A percentile compares a stretch with the other conserved stretches of the same genome.
phyloP scores from a whole-genome alignment of 176 grass and related monocot genomes.

The Thinopyrum elongatum region DNA sequence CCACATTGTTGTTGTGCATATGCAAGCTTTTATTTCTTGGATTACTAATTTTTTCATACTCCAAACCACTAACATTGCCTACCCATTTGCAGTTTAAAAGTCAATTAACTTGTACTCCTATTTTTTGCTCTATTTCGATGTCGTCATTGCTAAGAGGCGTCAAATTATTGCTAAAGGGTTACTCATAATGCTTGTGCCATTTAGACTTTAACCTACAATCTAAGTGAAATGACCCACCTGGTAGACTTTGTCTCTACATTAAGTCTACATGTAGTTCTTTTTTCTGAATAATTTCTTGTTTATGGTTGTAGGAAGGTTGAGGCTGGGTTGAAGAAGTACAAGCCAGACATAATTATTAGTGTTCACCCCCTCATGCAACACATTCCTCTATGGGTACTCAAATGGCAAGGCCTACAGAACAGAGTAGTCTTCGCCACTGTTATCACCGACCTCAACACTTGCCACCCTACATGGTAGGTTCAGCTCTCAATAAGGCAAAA shows the following conservation, averaged over 20 bases:
- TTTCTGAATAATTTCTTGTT: conserved; percentile 38
- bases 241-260: conserved; percentile 2
- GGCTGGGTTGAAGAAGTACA: conserved; percentile 99
- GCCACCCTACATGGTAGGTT: conserved; percentile 86
- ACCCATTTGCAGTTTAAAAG: not conserved
- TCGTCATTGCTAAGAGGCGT: not conserved
- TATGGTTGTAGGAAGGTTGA: conserved; percentile 91
- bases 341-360: conserved; percentile 99
- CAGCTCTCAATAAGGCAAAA: not conserved
- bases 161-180: not conserved
- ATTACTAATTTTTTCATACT: not conserved
- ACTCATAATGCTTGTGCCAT: not conserved
- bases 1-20: not conserved
- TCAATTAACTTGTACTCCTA: not conserved
- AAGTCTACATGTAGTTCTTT: not conserved
- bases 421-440: conserved; percentile 84
- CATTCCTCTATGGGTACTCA: conserved; percentile 96
- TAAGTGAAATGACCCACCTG: not conserved
- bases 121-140: not conserved
- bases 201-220: not conserved
- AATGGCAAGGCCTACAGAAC: conserved; percentile 97
- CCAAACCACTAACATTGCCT: not conserved
- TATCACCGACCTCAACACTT: conserved; percentile 97
- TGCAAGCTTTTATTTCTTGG: conserved; percentile 11
- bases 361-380: conserved; percentile 99